Evolutionary conservation across 306 rosid genomes (phyloP).

Genomic region (Glycine soja): DNA sequence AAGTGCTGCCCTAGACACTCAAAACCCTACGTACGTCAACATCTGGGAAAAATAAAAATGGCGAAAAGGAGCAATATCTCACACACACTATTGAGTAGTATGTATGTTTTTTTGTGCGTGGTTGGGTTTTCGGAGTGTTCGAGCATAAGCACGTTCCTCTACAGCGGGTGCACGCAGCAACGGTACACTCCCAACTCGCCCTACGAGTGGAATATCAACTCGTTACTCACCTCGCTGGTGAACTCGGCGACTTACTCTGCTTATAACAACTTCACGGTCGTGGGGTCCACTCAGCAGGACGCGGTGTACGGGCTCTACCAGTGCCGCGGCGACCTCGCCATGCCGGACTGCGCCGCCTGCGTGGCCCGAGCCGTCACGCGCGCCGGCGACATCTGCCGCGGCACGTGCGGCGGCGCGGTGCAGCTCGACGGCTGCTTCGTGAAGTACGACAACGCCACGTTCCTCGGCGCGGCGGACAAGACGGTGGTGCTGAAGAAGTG

Average conservation of each 20-base stretch:
- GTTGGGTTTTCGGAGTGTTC: slow-evolving; percentile 44
- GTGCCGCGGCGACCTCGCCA: slow-evolving; percentile 89
- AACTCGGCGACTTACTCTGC: slow-evolving; percentile 89
- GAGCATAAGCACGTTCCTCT: slow-evolving; percentile 58
- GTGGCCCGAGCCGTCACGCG: slow-evolving; percentile 68
- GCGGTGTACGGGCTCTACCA: slow-evolving; percentile 80
- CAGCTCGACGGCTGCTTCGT: slow-evolving; percentile 88
- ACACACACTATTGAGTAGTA: too few species aligned
- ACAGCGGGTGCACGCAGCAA: slow-evolving; percentile 79
- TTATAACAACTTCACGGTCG: slow-evolving; percentile 82
- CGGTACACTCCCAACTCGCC: slow-evolving; percentile 67
- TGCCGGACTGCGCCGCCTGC: slow-evolving; percentile 92
- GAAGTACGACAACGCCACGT: slow-evolving; percentile 80
- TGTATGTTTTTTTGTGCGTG: background rate
- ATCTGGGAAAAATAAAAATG: slow-evolving; percentile 38
- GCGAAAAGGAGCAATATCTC: background rate
- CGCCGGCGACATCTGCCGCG: slow-evolving; percentile 60
- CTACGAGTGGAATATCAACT: slow-evolving; percentile 73
- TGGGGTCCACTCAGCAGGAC: slow-evolving; percentile 67
- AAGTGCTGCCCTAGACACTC: background rate
- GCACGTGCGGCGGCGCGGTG: slow-evolving; percentile 69
- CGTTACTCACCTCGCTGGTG: slow-evolving; percentile 79
- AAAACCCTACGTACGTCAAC: slow-evolving; percentile 28
- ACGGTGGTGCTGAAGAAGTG: slow-evolving; percentile 76
- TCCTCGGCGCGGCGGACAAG: slow-evolving; percentile 82